These are phyloP conservation scores for Porphyra umbilicalis DNA, from an alignment of 31 red algal genomes.

Conservation along the genomic window DNA sequence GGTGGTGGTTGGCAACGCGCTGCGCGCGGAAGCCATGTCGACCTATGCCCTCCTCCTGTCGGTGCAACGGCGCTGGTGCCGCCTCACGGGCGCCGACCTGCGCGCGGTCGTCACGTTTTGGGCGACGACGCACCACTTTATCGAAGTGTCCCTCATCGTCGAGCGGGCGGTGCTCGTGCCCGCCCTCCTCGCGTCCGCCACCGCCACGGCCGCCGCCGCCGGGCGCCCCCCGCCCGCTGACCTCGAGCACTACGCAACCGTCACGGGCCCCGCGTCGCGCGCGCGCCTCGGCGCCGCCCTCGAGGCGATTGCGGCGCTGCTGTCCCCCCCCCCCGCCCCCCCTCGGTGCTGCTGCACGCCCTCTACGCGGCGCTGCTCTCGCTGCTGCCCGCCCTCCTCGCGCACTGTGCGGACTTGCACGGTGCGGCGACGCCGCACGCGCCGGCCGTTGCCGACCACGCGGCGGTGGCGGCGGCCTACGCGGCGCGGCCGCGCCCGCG, in stretches of 20 bases:
- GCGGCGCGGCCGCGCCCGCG: not conserved
- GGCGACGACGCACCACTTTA: not conserved
- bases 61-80: not conserved
- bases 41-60: not conserved
- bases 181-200: not conserved
- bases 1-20: not conserved
- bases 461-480: slow-evolving; percentile 8
- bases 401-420: not conserved
- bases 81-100: not conserved
- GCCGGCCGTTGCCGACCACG: slow-evolving; percentile 11
- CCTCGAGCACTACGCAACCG: not conserved
- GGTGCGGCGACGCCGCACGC: slow-evolving; percentile 1
- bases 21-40: not conserved
- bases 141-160: not conserved
- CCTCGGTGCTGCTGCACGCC: not conserved
- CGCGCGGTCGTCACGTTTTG: not conserved
- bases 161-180: not conserved
- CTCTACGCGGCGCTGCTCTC: not conserved
- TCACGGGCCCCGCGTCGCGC: not conserved
- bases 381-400: not conserved
- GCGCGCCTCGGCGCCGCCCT: not conserved
- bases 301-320: not conserved
- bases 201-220: not conserved
- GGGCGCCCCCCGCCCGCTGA: not conserved
- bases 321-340: not conserved